A percentile compares a stretch with the other conserved stretches of the same genome.
These are phyloP conservation scores for Dendrobium chrysotoxum DNA, from an alignment of 106 monocot genomes.

Conservation along the genomic window DNA sequence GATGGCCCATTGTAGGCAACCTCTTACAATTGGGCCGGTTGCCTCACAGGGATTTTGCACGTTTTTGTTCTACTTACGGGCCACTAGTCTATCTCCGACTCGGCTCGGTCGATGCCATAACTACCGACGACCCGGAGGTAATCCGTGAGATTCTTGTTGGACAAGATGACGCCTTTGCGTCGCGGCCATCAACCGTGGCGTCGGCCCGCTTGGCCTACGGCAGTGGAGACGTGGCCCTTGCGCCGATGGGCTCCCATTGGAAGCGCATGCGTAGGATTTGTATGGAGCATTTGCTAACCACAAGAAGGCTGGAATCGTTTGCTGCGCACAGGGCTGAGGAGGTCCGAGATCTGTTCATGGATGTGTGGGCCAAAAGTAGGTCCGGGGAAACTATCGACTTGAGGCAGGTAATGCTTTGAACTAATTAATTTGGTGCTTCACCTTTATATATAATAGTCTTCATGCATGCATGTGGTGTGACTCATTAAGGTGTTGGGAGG, in stretches of 20 bases:
- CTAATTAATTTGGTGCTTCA: too few relatives aligned
- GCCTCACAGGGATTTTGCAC: conserved; percentile 75
- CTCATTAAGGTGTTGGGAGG: conserved; percentile 31
- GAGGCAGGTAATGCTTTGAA: conserved; percentile 20
- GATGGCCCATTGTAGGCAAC: conserved; percentile 79
- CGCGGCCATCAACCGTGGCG: conserved; percentile 63
- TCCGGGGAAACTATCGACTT: conserved; percentile 6
- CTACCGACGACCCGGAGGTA: conserved; percentile 65
- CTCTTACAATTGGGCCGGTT: conserved; percentile 69
- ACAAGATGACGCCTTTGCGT: conserved; percentile 83
- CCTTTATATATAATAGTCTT: too few relatives aligned
- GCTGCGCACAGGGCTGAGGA: conserved; percentile 40
- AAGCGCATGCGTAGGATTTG: conserved; percentile 85
- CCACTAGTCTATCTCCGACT: conserved; percentile 87
- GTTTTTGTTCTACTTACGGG: conserved; percentile 52
- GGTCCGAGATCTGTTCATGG: conserved; percentile 8
- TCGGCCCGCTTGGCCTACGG: conserved; percentile 72
- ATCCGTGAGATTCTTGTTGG: conserved; percentile 81
- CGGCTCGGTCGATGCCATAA: conserved; percentile 58
- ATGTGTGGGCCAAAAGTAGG: conserved; percentile 8
- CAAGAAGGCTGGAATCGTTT: conserved; percentile 65
- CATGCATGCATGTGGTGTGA: too few relatives aligned
- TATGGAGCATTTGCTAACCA: conserved; percentile 88
- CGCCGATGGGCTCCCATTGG: conserved; percentile 75
- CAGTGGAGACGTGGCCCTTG: conserved; percentile 73